Percentiles rank a stretch among this genome's conserved stretches.
phyloP scores from a whole-genome alignment of 1,284 basidiomycete species.

The Cryptococcus deneoformans region DNA sequence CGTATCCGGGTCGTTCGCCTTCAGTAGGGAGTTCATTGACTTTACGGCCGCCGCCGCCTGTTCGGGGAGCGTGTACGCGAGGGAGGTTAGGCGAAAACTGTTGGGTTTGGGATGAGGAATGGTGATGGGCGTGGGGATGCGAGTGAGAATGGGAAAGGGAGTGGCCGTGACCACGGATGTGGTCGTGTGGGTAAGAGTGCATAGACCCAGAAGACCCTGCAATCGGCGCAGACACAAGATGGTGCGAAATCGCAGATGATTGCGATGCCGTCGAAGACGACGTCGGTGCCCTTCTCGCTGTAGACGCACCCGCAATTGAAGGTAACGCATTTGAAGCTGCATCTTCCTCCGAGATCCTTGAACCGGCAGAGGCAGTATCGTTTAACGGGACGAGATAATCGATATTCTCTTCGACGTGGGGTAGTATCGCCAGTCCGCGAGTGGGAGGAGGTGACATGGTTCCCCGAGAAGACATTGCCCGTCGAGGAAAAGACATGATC shows the following conservation, averaged over 20 bases:
- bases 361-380: conserved; percentile 12
- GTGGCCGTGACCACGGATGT: neutral
- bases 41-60: conserved; percentile 22
- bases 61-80: neutral
- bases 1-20: conserved; percentile 38
- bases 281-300: neutral
- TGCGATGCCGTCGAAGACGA: neutral
- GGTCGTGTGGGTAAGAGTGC: neutral
- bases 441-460: conserved; percentile 23
- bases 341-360: conserved; percentile 19
- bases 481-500: conserved; percentile 15
- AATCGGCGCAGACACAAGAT: too few relatives aligned
- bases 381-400: conserved; percentile 23
- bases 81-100: neutral
- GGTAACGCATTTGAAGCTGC: conserved; percentile 9
- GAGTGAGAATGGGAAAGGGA: neutral
- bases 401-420: conserved; percentile 20
- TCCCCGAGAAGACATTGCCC: conserved; percentile 10
- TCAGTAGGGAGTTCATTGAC: conserved; percentile 42
- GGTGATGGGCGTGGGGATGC: too few relatives aligned
- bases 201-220: neutral
- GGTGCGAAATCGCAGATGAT: neutral
- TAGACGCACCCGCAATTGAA: neutral
- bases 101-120: neutral
- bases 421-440: conserved; percentile 18